Evolutionary conservation across 2,329 filamentous ascomycete species (phyloP).

Genomic region (Colletotrichum theobromicola): DNA sequence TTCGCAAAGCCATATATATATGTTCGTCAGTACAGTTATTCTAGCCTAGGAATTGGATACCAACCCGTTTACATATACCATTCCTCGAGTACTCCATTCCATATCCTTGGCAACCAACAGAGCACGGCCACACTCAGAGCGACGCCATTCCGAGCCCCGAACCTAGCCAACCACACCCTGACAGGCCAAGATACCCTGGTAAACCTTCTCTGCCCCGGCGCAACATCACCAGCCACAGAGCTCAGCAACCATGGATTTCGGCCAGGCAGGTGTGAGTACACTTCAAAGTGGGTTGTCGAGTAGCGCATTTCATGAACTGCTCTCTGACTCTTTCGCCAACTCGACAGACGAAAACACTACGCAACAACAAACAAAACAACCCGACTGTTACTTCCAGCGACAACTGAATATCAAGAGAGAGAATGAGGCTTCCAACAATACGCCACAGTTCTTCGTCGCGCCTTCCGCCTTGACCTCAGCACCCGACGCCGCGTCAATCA

Average conservation of each 20-base stretch:
- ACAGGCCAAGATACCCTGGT: not conserved
- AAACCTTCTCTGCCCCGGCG: not conserved
- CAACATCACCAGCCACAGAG: not conserved
- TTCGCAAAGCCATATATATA: not conserved
- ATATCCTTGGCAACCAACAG: not conserved
- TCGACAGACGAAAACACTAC: not conserved
- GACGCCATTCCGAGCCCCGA: not conserved
- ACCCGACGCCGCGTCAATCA: not conserved
- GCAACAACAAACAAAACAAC: not conserved
- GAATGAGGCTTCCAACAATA: not conserved
- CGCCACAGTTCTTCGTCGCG: not conserved
- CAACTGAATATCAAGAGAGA: not conserved
- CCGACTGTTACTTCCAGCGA: not conserved
- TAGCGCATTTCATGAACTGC: not conserved
- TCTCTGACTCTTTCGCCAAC: not conserved
- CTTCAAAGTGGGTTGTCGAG: constrained; percentile 3
- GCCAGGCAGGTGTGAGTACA: not conserved
- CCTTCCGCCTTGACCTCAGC: not conserved
- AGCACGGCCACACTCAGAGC: not conserved
- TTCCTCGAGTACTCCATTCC: not conserved
- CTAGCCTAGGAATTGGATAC: not conserved
- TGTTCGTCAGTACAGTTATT: not conserved
- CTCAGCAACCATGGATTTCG: not conserved
- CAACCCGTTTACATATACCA: not conserved
- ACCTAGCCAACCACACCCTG: not conserved